Conservation (phyloP, 1,284 basidiomycete species). For the Naganishia albida region DNA sequence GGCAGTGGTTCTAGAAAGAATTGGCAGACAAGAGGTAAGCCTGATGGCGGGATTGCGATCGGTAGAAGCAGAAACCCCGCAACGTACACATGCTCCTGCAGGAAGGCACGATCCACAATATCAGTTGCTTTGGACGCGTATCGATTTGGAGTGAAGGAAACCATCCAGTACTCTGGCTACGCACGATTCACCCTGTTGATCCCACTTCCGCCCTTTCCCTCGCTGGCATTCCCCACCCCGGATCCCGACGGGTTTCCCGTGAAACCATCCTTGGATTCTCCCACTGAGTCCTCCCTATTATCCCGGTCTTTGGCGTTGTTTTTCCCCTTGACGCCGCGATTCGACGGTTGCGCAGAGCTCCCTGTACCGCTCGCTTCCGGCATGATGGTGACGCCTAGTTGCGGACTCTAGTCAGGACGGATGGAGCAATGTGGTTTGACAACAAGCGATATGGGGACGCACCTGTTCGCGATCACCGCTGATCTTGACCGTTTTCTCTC, state of each 20-base stretch:
- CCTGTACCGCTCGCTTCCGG: background rate
- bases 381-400: background rate
- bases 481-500: too few species aligned
- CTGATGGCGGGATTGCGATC: too few species aligned
- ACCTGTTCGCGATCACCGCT: too few species aligned
- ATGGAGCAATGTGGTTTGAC: too few species aligned
- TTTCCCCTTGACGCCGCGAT: background rate
- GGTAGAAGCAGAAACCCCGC: too few species aligned
- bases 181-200: slow-evolving; percentile 53
- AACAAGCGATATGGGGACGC: too few species aligned
- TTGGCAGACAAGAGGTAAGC: background rate
- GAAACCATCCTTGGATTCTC: slow-evolving; percentile 16
- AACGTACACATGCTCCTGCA: slow-evolving; percentile 25
- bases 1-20: slow-evolving; percentile 50
- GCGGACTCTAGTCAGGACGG: too few species aligned
- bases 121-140: background rate
- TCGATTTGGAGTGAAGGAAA: background rate
- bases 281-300: slow-evolving; percentile 11
- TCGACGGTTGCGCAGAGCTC: background rate
- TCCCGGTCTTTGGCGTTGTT: slow-evolving; percentile 11
- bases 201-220: slow-evolving; percentile 37
- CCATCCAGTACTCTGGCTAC: slow-evolving; percentile 27
- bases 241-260: background rate
- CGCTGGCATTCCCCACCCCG: slow-evolving; percentile 17
- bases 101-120: background rate